Conservation (phyloP, 768 basidiomycete species). For the Termitomyces sp. region DNA sequence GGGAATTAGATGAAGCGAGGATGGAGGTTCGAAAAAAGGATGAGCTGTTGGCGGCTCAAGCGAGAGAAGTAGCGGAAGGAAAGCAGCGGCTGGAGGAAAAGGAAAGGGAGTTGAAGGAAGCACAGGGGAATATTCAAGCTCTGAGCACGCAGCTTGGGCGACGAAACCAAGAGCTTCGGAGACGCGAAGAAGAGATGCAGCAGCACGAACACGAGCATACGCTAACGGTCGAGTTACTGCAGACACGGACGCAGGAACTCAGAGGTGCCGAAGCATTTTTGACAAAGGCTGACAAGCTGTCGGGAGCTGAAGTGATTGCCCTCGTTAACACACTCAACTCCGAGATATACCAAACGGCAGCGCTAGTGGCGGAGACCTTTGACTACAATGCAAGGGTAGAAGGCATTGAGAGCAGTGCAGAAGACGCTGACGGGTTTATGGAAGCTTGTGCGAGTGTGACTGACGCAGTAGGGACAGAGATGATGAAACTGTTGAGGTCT, state of each 20-base stretch:
- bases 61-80: conserved; percentile 13
- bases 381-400: conserved; percentile 14
- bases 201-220: conserved; percentile 9
- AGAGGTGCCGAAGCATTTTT: conserved; percentile 41
- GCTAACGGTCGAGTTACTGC: conserved; percentile 13
- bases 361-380: conserved; percentile 40
- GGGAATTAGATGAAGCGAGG: conserved; percentile 11
- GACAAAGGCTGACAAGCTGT: conserved; percentile 34
- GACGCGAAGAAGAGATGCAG: conserved; percentile 5
- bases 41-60: conserved; percentile 12
- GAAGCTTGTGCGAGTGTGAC: conserved; percentile 23
- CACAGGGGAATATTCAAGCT: conserved; percentile 1
- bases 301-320: conserved; percentile 37
- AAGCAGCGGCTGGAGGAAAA: conserved; percentile 12
- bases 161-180: conserved; percentile 8
- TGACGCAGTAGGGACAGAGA: conserved; percentile 24
- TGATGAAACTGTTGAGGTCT: conserved; percentile 34
- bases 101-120: conserved; percentile 8
- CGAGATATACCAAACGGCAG: conserved; percentile 43
- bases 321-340: conserved; percentile 43
- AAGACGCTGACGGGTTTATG: conserved; percentile 15
- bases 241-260: conserved; percentile 27
- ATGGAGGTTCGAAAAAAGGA: conserved; percentile 13
- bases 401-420: not conserved
- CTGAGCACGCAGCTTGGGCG: conserved; percentile 8